Percentiles rank a stretch among this genome's conserved stretches.
These are phyloP conservation scores for Fusarium sublunatum DNA, from an alignment of 2,329 filamentous ascomycete genomes.

Conservation along the genomic window DNA sequence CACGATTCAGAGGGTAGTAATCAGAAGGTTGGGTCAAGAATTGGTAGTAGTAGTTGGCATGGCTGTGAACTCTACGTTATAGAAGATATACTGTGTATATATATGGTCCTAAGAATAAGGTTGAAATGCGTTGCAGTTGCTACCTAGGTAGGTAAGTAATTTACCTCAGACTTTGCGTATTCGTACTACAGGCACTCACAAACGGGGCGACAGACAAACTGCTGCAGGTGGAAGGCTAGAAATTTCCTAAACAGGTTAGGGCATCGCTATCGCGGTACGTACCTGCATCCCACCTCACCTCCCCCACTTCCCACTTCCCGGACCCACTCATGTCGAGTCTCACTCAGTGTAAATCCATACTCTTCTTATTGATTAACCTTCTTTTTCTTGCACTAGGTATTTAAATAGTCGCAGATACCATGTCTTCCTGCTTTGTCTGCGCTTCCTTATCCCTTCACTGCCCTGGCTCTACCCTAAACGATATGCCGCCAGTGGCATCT, in stretches of 20 bases:
- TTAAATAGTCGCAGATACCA: conserved; percentile 4
- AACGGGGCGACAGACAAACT: not conserved
- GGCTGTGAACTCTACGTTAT: too few relatives aligned
- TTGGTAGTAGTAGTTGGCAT: too few relatives aligned
- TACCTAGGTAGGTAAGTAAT: not conserved
- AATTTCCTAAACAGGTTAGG: too few relatives aligned
- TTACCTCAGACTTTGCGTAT: conserved; percentile 24
- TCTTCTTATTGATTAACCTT: conserved; percentile 27
- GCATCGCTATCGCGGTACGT: not conserved
- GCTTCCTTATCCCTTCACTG: not conserved
- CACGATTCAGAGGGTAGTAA: not conserved
- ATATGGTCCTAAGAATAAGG: not conserved
- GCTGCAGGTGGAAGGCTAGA: conserved; percentile 2
- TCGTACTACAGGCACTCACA: conserved; percentile 14
- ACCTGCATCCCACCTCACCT: conserved; percentile 20
- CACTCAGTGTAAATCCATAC: conserved; percentile 24
- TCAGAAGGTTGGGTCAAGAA: not conserved
- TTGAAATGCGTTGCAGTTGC: too few relatives aligned
- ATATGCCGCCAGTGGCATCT: conserved; percentile 46
- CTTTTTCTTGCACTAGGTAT: conserved; percentile 20
- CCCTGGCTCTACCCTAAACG: conserved; percentile 19
- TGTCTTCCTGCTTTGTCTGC: conserved; percentile 11
- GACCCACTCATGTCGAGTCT: too few relatives aligned
- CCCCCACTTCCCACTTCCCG: conserved; percentile 12
- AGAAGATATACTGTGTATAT: too few relatives aligned